phyloP scores from a whole-genome alignment of 768 basidiomycete genomes.

The Auricularia sp. region DNA sequence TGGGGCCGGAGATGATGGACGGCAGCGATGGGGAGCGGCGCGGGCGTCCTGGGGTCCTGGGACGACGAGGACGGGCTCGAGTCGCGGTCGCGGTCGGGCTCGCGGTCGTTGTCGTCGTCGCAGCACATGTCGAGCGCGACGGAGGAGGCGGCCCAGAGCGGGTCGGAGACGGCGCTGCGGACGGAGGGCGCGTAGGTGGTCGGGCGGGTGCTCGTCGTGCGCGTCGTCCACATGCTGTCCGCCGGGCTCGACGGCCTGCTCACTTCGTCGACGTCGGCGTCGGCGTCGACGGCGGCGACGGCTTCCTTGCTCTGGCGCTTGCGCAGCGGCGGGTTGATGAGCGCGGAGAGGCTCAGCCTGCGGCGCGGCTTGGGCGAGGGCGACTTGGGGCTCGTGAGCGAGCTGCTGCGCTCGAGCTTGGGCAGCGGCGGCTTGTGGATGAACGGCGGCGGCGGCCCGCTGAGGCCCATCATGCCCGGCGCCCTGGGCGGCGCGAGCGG shows the following conservation, averaged over 20 bases:
- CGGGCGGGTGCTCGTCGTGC: constrained; percentile 1
- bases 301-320: no score
- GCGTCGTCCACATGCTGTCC: neutral
- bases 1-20: neutral
- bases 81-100: neutral
- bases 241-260: neutral
- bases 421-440: no score
- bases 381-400: no score
- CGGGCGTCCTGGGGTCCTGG: neutral
- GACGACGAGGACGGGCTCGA: neutral
- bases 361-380: no score
- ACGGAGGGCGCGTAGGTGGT: neutral
- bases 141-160: neutral
- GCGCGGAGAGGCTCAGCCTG: no score
- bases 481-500: no score
- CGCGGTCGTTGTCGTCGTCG: neutral
- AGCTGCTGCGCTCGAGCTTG: no score
- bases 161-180: neutral
- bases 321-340: no score
- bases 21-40: neutral
- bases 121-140: neutral
- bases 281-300: neutral
- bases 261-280: neutral
- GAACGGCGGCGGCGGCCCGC: no score
- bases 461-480: no score